Evolutionary conservation across 805 yeast species (phyloP).

Genomic region (Candida berthetii): DNA sequence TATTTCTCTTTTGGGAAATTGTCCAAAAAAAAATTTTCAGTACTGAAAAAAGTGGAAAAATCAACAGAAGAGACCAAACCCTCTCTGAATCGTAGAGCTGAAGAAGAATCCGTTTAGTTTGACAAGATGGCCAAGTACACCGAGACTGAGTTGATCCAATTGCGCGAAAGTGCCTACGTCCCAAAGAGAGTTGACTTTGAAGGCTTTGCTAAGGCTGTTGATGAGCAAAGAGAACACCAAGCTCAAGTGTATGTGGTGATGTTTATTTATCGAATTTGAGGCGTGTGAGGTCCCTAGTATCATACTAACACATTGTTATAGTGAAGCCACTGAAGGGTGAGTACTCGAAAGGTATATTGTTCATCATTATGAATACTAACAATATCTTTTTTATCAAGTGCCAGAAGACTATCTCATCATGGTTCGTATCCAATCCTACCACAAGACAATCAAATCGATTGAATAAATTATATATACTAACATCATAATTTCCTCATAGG

Average conservation of each 20-base stretch:
- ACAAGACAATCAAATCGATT: too few relatives aligned
- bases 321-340: neutral
- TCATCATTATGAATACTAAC: neutral
- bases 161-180: slow-evolving; percentile 48
- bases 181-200: slow-evolving; percentile 60
- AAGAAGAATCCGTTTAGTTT: neutral
- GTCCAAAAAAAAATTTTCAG: too few relatives aligned
- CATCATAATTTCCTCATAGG: slow-evolving; percentile 13
- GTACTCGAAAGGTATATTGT: too few relatives aligned
- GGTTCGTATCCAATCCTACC: slow-evolving; percentile 23
- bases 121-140: slow-evolving; percentile 51
- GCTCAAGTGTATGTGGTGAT: slow-evolving; percentile 14
- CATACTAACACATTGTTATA: neutral
- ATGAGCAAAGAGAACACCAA: slow-evolving; percentile 50
- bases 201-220: slow-evolving; percentile 61
- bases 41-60: too few relatives aligned
- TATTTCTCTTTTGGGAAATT: neutral
- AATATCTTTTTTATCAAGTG: neutral
- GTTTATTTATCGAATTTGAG: too few relatives aligned
- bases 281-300: too few relatives aligned
- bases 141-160: slow-evolving; percentile 59
- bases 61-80: too few relatives aligned
- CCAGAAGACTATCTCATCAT: slow-evolving; percentile 29
- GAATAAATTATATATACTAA: too few relatives aligned
- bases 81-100: too few relatives aligned